Base-by-base conservation (phyloP, 768 basidiomycete species). In the Exidia glandulosa region DNA sequence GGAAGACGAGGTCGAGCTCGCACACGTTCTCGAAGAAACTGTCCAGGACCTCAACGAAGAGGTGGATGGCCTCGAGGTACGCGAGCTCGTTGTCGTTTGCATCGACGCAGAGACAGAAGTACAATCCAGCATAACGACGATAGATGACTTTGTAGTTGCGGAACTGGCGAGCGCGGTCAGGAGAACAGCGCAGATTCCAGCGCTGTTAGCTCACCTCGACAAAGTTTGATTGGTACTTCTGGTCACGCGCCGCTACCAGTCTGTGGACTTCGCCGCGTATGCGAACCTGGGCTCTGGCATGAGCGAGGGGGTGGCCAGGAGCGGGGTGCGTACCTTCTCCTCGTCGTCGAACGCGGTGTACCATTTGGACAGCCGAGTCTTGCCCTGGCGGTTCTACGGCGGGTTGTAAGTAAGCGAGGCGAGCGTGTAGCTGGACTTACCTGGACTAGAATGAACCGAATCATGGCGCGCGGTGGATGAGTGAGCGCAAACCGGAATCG, bases 281-380 rank as follows among this genome's bases (percentile, higher is more conserved):
- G 58, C 94, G 84, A 61, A 95, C 90, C 93, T 95, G 66, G 2
- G 59, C 32, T n/a, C 9, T 4, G 37, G 32, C 14, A 16, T 31
- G 32, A 54, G 58, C 34, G 50, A n/a, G 57, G 5, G 29, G 32
- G 7, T 31, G 27, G 3, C 29, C 55, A 1, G 14, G 55, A 56
- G 32, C 34, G 34, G 19, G 27, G 34, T 23, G 47, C 72, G 54
- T 56, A 91, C 92, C 86, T 98, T 99, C 79, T 98, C 96, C 66
- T 99, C 96, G 69, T 99, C 96, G 66, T 97, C 94, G 66, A 94
- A 98, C 1, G 96, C 96, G 30, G 91, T 91, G 76, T 98, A 98
- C 95, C 95, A 99, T 74, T 98, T 98, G 10, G 92, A 94, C 56
- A 98, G 73, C 59, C 96, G 80, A 2, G 95, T 98, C 77, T 99